Evolutionary conservation across 208 protist species (phyloP).

Genomic region (Tetramitus jugosus): DNA sequence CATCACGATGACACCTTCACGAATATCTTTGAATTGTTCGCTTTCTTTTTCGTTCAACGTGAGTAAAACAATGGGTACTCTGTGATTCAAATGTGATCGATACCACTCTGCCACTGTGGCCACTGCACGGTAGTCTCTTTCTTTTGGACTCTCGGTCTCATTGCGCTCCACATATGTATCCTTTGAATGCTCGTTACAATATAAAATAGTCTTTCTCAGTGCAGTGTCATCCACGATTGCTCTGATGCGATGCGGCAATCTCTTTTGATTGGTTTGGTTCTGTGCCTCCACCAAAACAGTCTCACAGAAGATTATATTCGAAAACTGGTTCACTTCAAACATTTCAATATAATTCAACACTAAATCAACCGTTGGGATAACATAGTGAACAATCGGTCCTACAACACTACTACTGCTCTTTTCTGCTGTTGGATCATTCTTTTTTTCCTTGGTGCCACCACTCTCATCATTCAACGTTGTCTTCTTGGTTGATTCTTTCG

Average conservation of each 20-base stretch:
- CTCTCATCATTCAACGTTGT: neutral
- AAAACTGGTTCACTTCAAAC: neutral
- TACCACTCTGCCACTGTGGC: neutral
- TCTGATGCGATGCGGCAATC: neutral
- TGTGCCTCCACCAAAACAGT: neutral
- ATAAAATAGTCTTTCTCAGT: neutral
- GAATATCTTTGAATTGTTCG: too few species aligned
- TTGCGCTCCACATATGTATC: neutral
- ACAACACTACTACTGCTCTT: neutral
- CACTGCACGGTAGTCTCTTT: conserved; percentile 6
- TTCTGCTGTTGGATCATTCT: neutral
- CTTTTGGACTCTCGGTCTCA: neutral
- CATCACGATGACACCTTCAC: too few species aligned
- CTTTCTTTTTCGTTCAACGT: neutral
- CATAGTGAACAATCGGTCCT: neutral
- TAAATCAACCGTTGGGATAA: neutral
- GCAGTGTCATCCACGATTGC: neutral
- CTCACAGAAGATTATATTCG: conserved; percentile 16
- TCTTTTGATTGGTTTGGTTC: neutral
- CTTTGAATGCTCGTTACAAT: neutral
- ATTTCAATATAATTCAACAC: conserved; percentile 9
- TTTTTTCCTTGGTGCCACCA: neutral
- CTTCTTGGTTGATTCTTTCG: neutral
- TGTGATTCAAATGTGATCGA: neutral
- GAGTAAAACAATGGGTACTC: neutral